Conservation (phyloP, 1,139 yeast species). For the Wickerhamiella pararugosa region DNA sequence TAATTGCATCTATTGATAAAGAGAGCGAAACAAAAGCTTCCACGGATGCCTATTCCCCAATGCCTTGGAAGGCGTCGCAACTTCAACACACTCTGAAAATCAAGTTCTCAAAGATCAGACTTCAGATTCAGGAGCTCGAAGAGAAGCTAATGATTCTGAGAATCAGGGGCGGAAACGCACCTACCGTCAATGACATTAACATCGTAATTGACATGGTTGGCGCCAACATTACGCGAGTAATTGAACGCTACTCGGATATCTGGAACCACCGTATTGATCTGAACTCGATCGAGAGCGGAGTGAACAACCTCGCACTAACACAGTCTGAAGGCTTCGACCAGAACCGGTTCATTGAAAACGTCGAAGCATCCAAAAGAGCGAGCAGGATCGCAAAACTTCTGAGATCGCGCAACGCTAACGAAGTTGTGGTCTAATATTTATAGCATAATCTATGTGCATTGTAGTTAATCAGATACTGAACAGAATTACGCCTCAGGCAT, state of each 20-base stretch:
- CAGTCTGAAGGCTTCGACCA: background rate
- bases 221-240: constrained; percentile 2
- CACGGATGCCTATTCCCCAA: background rate
- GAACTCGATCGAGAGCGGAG: background rate
- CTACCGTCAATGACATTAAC: constrained; percentile 2
- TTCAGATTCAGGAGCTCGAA: constrained; percentile 1
- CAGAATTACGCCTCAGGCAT: no score
- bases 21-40: background rate
- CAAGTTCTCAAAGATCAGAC: background rate
- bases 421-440: no score
- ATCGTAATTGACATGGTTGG: constrained; percentile 5
- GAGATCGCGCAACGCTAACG: no score
- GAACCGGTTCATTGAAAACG: background rate
- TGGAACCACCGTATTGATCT: background rate
- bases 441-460: no score
- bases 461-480: no score
- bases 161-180: constrained; percentile 4
- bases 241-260: constrained; percentile 2
- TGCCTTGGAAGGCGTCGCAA: constrained; percentile 6
- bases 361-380: no score
- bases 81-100: constrained; percentile 6
- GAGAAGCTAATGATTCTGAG: constrained; percentile 2
- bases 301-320: background rate
- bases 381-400: no score
- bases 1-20: background rate